These are phyloP conservation scores for Pichia sp. DNA, from an alignment of 1,139 yeast genomes.

Conservation along the genomic window DNA sequence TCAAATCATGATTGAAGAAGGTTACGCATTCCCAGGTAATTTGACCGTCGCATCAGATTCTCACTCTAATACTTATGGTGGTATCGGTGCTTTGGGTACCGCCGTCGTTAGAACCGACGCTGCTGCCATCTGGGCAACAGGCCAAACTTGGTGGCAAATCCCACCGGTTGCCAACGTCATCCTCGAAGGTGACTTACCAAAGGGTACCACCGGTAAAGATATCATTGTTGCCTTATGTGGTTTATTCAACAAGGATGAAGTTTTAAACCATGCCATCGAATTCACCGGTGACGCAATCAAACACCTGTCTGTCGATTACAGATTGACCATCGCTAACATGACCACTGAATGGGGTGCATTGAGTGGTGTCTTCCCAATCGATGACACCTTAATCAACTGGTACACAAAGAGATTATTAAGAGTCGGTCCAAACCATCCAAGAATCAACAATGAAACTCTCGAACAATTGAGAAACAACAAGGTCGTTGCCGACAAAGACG, in stretches of 20 bases:
- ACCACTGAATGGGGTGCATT: conserved; percentile 99
- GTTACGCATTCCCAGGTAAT: conserved; percentile 94
- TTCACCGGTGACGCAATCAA: conserved; percentile 86
- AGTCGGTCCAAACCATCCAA: conserved; percentile 76
- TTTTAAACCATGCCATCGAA: conserved; percentile 95
- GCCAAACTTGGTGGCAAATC: conserved; percentile 99
- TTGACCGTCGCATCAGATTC: conserved; percentile 97
- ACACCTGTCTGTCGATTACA: conserved; percentile 77
- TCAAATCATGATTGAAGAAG: conserved; percentile 98
- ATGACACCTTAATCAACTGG: conserved; percentile 70
- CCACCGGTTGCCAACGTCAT: conserved; percentile 98
- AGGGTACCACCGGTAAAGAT: conserved; percentile 94
- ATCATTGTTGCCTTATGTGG: conserved; percentile 97
- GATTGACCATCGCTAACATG: conserved; percentile 97
- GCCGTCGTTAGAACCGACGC: conserved; percentile 99
- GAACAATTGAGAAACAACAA: conserved; percentile 41
- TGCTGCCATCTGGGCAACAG: conserved; percentile 99
- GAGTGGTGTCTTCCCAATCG: conserved; percentile 95
- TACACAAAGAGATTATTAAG: conserved; percentile 64
- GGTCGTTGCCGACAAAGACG: conserved; percentile 65
- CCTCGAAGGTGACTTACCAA: conserved; percentile 74
- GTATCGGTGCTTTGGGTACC: conserved; percentile 93
- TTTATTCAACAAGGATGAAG: conserved; percentile 92
- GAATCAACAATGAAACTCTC: conserved; percentile 67
- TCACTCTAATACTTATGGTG: conserved; percentile 97